Percentiles rank a stretch among this genome's conserved stretches.
Evolutionary conservation across 2,329 filamentous ascomycete genomes (phyloP).

Genomic region (Hypoxylon sp.): DNA sequence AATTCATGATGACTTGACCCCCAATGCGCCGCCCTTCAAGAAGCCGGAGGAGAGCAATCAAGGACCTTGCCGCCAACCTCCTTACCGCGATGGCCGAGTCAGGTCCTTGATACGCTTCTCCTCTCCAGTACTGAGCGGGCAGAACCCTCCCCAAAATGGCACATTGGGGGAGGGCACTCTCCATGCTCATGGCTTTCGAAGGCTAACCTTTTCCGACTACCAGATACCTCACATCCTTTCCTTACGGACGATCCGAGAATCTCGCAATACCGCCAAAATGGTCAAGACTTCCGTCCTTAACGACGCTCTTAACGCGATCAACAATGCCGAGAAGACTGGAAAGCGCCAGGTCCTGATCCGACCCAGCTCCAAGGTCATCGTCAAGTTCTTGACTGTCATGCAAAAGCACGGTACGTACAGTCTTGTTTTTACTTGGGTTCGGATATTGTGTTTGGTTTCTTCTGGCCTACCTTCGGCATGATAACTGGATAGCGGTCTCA

Average conservation of each 20-base stretch:
- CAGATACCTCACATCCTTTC: slow-evolving; percentile 74
- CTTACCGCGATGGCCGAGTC: slow-evolving; percentile 40
- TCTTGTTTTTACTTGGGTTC: slow-evolving; percentile 24
- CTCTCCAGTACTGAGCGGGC: slow-evolving; percentile 73
- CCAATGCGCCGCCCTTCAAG: slow-evolving; percentile 54
- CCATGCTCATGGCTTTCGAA: slow-evolving; percentile 71
- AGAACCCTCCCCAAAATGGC: slow-evolving; percentile 72
- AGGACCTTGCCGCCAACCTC: slow-evolving; percentile 43
- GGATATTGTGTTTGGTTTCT: slow-evolving; percentile 8
- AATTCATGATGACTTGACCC: slow-evolving; percentile 51
- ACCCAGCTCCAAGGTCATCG: slow-evolving; percentile 98
- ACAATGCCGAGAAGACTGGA: slow-evolving; percentile 99
- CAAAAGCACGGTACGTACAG: slow-evolving; percentile 94
- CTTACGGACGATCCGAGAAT: slow-evolving; percentile 77
- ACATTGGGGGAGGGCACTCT: slow-evolving; percentile 71
- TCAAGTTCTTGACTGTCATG: slow-evolving; percentile 99
- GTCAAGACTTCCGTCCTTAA: slow-evolving; percentile 99
- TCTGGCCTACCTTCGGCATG: slow-evolving; percentile 78
- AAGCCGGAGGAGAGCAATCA: slow-evolving; percentile 74
- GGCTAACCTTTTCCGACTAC: slow-evolving; percentile 66
- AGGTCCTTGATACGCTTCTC: slow-evolving; percentile 69
- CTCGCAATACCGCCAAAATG: slow-evolving; percentile 85
- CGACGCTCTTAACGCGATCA: slow-evolving; percentile 99
- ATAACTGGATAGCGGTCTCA: slow-evolving; percentile 99
- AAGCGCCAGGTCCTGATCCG: slow-evolving; percentile 99